phyloP scores from a whole-genome alignment of 768 basidiomycete species.

The Lactifluus piperatus region DNA sequence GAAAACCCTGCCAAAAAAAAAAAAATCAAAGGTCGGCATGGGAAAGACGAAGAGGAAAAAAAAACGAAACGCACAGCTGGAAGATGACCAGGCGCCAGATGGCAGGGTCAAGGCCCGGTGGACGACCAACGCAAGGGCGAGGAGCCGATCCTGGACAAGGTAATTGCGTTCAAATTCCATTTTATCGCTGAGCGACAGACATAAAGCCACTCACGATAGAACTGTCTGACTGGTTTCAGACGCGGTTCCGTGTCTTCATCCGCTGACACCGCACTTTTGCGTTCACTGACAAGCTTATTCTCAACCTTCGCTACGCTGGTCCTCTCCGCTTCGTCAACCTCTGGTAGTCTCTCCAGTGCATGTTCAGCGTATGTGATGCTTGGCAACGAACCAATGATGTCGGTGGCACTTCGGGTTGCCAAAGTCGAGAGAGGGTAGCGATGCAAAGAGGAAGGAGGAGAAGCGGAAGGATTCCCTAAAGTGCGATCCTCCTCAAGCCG shows the following conservation, averaged over 20 bases:
- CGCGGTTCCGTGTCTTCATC: neutral
- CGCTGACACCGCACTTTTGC: neutral
- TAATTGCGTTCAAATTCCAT: neutral
- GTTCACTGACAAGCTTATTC: neutral
- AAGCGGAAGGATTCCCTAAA: neutral
- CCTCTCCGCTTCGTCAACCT: conserved; percentile 3
- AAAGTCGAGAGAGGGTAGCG: neutral
- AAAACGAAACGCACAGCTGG: conserved; percentile 37
- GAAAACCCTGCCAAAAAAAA: conserved; percentile 33
- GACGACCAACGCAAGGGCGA: conserved; percentile 7
- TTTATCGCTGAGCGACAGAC: neutral
- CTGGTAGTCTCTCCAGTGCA: neutral
- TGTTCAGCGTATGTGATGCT: neutral
- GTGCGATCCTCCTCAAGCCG: conserved; percentile 2
- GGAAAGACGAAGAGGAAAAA: neutral
- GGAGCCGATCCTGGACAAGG: conserved; percentile 6
- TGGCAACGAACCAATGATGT: neutral
- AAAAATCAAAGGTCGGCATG: neutral
- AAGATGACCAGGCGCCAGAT: conserved; percentile 48
- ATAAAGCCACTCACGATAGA: conserved; percentile 7
- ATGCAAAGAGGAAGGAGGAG: neutral
- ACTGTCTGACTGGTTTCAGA: conserved; percentile 1
- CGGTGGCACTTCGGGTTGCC: neutral
- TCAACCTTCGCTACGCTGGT: conserved; percentile 8
- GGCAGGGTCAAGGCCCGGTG: conserved; percentile 30